Conservation (phyloP, 2,329 filamentous ascomycete genomes). For the Ophiosphaerella korrae region DNA sequence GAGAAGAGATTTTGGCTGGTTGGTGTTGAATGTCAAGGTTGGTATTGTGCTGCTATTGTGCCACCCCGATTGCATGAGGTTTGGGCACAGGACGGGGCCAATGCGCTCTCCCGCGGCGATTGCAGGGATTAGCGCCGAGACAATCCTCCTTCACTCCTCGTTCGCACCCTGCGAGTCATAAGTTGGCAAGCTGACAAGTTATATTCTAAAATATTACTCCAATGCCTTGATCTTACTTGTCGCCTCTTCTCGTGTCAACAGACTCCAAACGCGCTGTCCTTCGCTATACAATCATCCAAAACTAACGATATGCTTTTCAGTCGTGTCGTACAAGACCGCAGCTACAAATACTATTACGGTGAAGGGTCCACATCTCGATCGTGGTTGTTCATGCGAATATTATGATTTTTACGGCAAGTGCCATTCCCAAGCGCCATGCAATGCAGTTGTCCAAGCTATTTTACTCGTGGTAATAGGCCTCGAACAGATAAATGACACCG, state of each 20-base stretch:
- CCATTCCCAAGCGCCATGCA: slow-evolving; percentile 27
- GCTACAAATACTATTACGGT: slow-evolving; percentile 36
- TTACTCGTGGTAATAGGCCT: slow-evolving; percentile 66
- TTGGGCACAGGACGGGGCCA: slow-evolving; percentile 8
- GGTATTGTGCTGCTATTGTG: slow-evolving; percentile 4
- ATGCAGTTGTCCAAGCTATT: slow-evolving; percentile 21
- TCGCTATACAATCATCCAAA: slow-evolving; percentile 1
- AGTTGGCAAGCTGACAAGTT: not conserved
- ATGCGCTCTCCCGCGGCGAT: slow-evolving; percentile 25
- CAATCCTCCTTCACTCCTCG: not conserved
- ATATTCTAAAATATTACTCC: not conserved
- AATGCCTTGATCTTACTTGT: not conserved
- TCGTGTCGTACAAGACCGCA: slow-evolving; percentile 1
- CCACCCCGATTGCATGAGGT: not conserved
- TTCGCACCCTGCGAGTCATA: not conserved
- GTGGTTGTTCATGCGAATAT: slow-evolving; percentile 2
- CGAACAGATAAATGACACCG: slow-evolving; percentile 86
- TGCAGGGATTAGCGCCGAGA: slow-evolving; percentile 15
- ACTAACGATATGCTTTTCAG: not conserved
- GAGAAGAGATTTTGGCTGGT: not conserved
- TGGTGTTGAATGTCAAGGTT: not conserved
- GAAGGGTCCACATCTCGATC: slow-evolving; percentile 2
- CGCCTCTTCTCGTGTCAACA: not conserved
- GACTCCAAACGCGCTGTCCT: not conserved
- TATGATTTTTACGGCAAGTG: slow-evolving; percentile 23